Conservation (phyloP, 208 protist genomes). For the Giardia duodenalis region DNA sequence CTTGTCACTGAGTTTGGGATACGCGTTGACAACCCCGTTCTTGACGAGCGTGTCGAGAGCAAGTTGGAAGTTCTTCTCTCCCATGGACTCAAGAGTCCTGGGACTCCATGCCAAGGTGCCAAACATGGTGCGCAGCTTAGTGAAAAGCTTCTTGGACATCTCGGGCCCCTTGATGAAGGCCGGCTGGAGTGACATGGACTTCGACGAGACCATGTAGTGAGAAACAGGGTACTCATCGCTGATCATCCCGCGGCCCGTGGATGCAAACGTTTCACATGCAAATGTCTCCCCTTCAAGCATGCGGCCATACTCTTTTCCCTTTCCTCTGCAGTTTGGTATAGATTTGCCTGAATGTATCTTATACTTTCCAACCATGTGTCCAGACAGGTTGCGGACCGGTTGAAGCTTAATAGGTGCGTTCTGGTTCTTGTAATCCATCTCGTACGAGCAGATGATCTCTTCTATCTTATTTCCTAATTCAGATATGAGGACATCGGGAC, state of each 20-base stretch:
- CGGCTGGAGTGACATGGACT: neutral
- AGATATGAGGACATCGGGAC: constrained; percentile 37
- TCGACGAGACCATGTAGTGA: constrained; percentile 44
- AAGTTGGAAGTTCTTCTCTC: neutral
- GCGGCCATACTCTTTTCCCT: constrained; percentile 40
- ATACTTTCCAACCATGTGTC: constrained; percentile 65
- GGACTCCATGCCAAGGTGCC: constrained; percentile 37
- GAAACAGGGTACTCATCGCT: constrained; percentile 28
- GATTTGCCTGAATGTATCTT: constrained; percentile 90
- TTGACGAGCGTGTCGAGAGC: constrained; percentile 24
- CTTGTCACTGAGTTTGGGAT: constrained; percentile 43
- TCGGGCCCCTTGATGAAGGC: neutral
- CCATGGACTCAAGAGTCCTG: constrained; percentile 17
- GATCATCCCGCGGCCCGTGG: constrained; percentile 63
- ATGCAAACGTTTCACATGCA: constrained; percentile 99
- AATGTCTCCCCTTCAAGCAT: constrained; percentile 78
- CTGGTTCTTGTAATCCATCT: constrained; percentile 49
- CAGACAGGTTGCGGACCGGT: constrained; percentile 87
- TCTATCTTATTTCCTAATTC: constrained; percentile 42
- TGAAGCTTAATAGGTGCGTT: constrained; percentile 55
- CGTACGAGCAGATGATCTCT: constrained; percentile 55
- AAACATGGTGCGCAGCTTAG: constrained; percentile 21
- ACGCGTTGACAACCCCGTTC: constrained; percentile 31
- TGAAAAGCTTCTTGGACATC: neutral
- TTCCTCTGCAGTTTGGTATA: constrained; percentile 87